A percentile compares a stretch with the other conserved stretches of the same genome.
phyloP scores from a whole-genome alignment of 2,329 filamentous ascomycete genomes.

The Coniochaeta sp. region DNA sequence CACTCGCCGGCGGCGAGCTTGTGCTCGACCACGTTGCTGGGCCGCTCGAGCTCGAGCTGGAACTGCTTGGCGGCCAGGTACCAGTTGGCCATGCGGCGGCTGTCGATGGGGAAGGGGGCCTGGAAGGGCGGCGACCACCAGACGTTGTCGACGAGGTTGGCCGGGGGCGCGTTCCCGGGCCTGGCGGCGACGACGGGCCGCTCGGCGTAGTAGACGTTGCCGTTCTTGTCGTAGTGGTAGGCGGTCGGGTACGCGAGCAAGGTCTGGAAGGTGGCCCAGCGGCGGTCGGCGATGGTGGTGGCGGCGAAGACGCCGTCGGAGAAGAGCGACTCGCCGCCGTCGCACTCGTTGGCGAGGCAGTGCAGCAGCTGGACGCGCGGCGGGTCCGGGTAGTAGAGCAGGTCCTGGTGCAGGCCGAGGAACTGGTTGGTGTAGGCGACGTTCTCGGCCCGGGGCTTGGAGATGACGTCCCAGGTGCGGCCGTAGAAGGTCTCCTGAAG shows the following conservation, averaged over 20 bases:
- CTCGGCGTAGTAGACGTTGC: conserved; percentile 52
- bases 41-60: conserved; percentile 47
- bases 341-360: conserved; percentile 72
- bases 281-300: conserved; percentile 46
- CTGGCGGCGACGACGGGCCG: conserved; percentile 46
- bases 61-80: conserved; percentile 45
- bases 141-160: conserved; percentile 7
- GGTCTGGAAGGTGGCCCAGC: conserved; percentile 38
- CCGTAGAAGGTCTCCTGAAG: conserved; percentile 89
- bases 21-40: conserved; percentile 57
- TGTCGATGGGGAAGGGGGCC: conserved; percentile 33
- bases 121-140: conserved; percentile 79
- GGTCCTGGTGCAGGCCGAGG: conserved; percentile 87
- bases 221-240: conserved; percentile 60
- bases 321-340: conserved; percentile 82
- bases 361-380: conserved; percentile 84
- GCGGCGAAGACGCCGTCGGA: conserved; percentile 65
- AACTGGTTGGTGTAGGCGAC: conserved; percentile 81
- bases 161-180: background rate
- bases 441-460: conserved; percentile 77
- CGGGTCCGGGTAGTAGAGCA: conserved; percentile 75
- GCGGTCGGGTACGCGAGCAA: background rate
- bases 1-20: conserved; percentile 77
- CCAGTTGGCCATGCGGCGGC: conserved; percentile 14
- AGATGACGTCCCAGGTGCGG: conserved; percentile 80